Evolutionary conservation across 176 grass and related monocot species (phyloP).

Genomic region (Cymbopogon citratus): DNA sequence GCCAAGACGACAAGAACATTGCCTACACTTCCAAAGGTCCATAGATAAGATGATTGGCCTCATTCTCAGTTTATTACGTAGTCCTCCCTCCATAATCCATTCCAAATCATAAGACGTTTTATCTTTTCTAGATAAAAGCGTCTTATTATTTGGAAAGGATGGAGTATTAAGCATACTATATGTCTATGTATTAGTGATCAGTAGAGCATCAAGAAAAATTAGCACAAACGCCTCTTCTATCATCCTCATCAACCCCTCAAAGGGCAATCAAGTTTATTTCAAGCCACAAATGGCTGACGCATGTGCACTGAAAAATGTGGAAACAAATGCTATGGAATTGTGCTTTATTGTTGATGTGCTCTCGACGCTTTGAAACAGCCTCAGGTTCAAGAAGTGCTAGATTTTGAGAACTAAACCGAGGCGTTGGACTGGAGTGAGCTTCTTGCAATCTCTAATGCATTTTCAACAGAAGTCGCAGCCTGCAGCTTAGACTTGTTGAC

Average conservation of each 20-base stretch:
- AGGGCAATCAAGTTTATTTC: conserved; percentile 27
- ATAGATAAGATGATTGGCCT: background rate
- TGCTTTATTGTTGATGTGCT: background rate
- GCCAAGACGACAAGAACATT: background rate
- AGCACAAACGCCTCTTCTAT: background rate
- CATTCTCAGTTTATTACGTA: background rate
- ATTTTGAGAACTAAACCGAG: background rate
- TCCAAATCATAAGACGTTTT: background rate
- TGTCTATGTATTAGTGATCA: background rate
- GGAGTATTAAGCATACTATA: background rate
- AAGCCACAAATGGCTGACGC: conserved; percentile 2
- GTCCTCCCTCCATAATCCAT: background rate
- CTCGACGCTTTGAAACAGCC: background rate
- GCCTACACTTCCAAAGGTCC: background rate
- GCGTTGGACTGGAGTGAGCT: conserved; percentile 22
- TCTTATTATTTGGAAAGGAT: too few relatives aligned
- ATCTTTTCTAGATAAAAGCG: background rate
- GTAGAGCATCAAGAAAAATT: background rate
- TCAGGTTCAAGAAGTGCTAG: conserved; percentile 1
- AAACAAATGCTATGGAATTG: background rate
- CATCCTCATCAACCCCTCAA: conserved; percentile 27
- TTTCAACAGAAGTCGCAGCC: conserved; percentile 56
- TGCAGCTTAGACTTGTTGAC: conserved; percentile 70
- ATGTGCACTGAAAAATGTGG: background rate
- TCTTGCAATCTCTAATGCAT: conserved; percentile 72